Conservation (phyloP, 305 asterid genomes). For the Solanum chacoense region DNA sequence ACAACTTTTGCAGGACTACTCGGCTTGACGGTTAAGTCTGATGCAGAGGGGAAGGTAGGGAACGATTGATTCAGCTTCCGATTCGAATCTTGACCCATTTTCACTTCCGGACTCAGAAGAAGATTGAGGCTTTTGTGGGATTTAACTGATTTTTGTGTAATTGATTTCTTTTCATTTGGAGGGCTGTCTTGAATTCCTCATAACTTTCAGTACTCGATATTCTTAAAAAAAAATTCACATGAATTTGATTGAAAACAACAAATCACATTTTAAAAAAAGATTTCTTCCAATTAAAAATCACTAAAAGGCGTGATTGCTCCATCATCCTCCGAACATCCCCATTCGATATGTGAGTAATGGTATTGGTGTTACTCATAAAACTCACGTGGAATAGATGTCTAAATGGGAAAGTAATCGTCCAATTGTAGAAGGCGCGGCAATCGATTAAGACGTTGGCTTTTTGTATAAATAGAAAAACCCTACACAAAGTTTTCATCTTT, state of each 20-base stretch:
- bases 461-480: not conserved
- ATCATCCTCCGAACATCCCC: not conserved
- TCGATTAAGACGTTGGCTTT: not conserved
- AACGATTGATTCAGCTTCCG: conserved; percentile 10
- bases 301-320: not conserved
- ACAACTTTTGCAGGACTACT: not conserved
- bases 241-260: too few species aligned
- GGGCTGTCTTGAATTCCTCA: not conserved
- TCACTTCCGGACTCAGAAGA: not conserved
- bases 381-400: not conserved
- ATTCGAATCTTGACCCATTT: not conserved
- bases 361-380: not conserved
- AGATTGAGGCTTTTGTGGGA: not conserved
- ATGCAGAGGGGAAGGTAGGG: conserved; percentile 25
- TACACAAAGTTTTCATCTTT: not conserved
- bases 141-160: not conserved
- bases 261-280: too few species aligned
- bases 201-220: not conserved
- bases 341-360: not conserved
- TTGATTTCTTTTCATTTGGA: not conserved
- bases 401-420: not conserved
- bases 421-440: not conserved
- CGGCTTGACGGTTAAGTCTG: conserved; percentile 29
- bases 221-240: not conserved
- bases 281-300: too few species aligned